Evolutionary conservation across 352 stramenopile species (phyloP), one percentile per base, ranked within the genome.

Genomic region (Vaucheria bursata): DNA sequence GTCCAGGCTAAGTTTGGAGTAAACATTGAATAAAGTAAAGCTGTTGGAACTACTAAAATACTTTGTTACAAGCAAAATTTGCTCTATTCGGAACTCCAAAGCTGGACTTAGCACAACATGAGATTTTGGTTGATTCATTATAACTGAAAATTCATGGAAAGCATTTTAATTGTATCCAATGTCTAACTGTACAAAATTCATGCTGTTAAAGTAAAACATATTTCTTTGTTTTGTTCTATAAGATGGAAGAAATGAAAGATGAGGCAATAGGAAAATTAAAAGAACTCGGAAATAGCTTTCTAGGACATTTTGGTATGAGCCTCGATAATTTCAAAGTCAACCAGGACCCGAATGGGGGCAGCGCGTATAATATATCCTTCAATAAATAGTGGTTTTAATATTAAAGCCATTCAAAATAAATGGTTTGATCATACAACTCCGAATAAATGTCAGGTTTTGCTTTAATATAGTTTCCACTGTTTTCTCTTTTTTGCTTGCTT

Each of bases 321-420:
- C 91, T 97, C 31, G 95, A 99, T 88, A 99, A 99, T 86, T 99
- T 99, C 84, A 90, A 98, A 85, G 93, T 98, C 79, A 91, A 97
- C 5, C 90, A 99, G 88, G 95, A 99, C 87, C 94, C 95, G 2
- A 72, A 40, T 25, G 65, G 65, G 18, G 65, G 65, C 65, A 35
- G 65, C 31, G 65, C 29, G 29, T 36, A 72, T 40, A 72, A 35
- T 35, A 72, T 72, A 2, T 36, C 12, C 31, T 35, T 72, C 12
- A 72, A 72, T 8, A 72, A 72, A 35, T 72, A 72, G n/a, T n/a
- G n/a, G n/a, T n/a, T n/a, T n/a, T n/a, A n/a, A n/a, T n/a, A n/a
- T n/a, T n/a, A n/a, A n/a, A n/a, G n/a, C n/a, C n/a, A n/a, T n/a
- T n/a, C n/a, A n/a, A n/a, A n/a, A n/a, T n/a, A n/a, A n/a, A n/a